Conservation (phyloP, 202 grass and related monocot species). For the Zoysia matrella region DNA sequence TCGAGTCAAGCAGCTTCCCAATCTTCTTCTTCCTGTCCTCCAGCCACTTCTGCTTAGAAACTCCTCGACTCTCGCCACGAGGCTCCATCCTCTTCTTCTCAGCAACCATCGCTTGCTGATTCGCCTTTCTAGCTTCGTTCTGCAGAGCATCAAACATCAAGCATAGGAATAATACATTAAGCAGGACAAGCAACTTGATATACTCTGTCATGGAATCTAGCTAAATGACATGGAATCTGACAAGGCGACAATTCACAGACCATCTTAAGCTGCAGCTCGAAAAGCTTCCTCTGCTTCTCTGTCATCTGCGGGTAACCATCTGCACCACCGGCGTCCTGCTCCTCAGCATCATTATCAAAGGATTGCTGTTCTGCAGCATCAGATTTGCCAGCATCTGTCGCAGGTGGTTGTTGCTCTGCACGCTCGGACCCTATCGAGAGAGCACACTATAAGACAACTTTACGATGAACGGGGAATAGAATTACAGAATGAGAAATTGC, state of each 20-base stretch:
- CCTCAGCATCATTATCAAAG: conserved; percentile 20
- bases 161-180: background rate
- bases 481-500: background rate
- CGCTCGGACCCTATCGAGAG: conserved; percentile 36
- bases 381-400: conserved; percentile 36
- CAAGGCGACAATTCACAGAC: conserved; percentile 33
- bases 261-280: conserved; percentile 86
- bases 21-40: conserved; percentile 98
- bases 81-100: conserved; percentile 73
- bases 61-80: conserved; percentile 69
- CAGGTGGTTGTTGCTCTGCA: conserved; percentile 36
- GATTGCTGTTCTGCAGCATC: conserved; percentile 20
- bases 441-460: conserved; percentile 19
- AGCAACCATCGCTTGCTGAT: too few species aligned
- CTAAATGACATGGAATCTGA: background rate
- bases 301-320: conserved; percentile 1
- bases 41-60: conserved; percentile 96
- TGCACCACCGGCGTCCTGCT: conserved; percentile 20
- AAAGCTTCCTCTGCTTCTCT: conserved; percentile 81
- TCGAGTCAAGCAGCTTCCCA: conserved; percentile 88
- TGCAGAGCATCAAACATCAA: background rate
- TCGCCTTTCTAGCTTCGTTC: too few species aligned
- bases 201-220: background rate
- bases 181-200: background rate
- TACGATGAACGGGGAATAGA: background rate